Percentiles rank a stretch among this genome's conserved stretches.
Evolutionary conservation across 1,284 basidiomycete genomes (phyloP).

Genomic region (Apiotrichum siamense): DNA sequence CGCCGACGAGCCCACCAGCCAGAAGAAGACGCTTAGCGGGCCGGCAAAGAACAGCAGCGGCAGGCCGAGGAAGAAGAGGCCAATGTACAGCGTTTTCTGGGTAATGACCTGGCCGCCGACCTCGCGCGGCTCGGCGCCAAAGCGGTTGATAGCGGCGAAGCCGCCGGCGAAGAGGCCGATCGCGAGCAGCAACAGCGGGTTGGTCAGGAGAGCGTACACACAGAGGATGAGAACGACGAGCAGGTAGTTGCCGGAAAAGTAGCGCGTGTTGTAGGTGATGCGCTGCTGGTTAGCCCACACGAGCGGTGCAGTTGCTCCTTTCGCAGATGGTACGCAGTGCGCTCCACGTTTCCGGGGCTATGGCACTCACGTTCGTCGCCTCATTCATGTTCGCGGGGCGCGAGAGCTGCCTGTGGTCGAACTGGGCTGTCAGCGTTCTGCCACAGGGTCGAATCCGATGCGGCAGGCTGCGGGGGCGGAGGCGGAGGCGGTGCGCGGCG

Average conservation of each 20-base stretch:
- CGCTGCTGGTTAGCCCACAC: slow-evolving; percentile 51
- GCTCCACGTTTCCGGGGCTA: too few species aligned
- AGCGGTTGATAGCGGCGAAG: slow-evolving; percentile 78
- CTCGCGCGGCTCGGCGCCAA: slow-evolving; percentile 51
- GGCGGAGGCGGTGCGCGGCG: too few species aligned
- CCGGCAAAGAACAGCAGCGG: slow-evolving; percentile 30
- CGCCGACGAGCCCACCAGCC: slow-evolving; percentile 28
- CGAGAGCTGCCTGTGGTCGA: slow-evolving; percentile 83
- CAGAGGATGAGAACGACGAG: slow-evolving; percentile 69
- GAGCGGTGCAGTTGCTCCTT: not conserved
- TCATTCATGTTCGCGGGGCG: slow-evolving; percentile 60
- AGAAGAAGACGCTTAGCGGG: slow-evolving; percentile 29
- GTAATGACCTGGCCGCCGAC: slow-evolving; percentile 48
- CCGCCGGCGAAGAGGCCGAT: slow-evolving; percentile 80
- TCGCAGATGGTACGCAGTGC: not conserved
- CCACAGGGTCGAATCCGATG: too few species aligned
- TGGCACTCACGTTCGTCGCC: slow-evolving; percentile 44
- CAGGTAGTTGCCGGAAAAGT: slow-evolving; percentile 82
- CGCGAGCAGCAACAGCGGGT: slow-evolving; percentile 69
- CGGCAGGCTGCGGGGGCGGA: too few species aligned
- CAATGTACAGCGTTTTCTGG: slow-evolving; percentile 58
- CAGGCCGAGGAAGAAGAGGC: slow-evolving; percentile 28
- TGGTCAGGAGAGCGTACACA: slow-evolving; percentile 79
- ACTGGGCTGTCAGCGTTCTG: slow-evolving; percentile 44
- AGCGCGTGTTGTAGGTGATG: slow-evolving; percentile 85